Evolutionary conservation across 2,329 filamentous ascomycete species (phyloP).

Genomic region (Aspergillus sp.): DNA sequence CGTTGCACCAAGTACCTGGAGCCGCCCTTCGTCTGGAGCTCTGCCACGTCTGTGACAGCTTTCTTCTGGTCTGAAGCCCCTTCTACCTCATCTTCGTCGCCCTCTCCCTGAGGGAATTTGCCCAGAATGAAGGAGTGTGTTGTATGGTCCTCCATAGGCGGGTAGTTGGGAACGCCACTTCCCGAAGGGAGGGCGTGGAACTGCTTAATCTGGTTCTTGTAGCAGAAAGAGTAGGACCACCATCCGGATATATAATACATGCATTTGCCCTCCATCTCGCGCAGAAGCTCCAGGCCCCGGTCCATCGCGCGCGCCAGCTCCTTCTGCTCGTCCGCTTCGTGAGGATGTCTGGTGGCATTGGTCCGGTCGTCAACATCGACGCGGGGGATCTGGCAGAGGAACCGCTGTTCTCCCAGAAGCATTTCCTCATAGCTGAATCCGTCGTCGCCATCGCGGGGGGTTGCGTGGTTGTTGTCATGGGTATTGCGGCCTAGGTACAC

Average conservation of each 20-base stretch:
- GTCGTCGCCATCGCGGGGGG: conserved; percentile 12
- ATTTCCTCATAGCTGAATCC: conserved; percentile 68
- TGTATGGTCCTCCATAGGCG: conserved; percentile 74
- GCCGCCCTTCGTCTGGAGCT: conserved; percentile 79
- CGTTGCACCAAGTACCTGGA: conserved; percentile 84
- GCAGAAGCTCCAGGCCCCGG: conserved; percentile 77
- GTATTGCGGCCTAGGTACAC: conserved; percentile 24
- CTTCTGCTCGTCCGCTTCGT: conserved; percentile 71
- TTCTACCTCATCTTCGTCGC: conserved; percentile 34
- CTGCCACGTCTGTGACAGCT: conserved; percentile 52
- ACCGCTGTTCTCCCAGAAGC: conserved; percentile 68
- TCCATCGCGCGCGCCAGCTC: conserved; percentile 76
- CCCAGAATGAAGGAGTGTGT: conserved; percentile 79
- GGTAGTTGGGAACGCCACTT: conserved; percentile 66
- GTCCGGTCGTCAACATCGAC: conserved; percentile 65
- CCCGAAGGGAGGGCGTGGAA: conserved; percentile 79
- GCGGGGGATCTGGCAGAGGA: conserved; percentile 81
- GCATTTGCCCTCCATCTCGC: conserved; percentile 75
- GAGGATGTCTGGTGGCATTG: conserved; percentile 59
- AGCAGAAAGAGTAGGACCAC: conserved; percentile 97
- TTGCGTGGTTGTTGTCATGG: conserved; percentile 38
- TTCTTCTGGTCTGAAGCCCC: conserved; percentile 32
- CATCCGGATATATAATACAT: conserved; percentile 84
- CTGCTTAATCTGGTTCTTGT: conserved; percentile 82
- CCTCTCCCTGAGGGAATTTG: conserved; percentile 49